Conservation (phyloP, 805 yeast species). For the Metschnikowia drakensbergensis region DNA sequence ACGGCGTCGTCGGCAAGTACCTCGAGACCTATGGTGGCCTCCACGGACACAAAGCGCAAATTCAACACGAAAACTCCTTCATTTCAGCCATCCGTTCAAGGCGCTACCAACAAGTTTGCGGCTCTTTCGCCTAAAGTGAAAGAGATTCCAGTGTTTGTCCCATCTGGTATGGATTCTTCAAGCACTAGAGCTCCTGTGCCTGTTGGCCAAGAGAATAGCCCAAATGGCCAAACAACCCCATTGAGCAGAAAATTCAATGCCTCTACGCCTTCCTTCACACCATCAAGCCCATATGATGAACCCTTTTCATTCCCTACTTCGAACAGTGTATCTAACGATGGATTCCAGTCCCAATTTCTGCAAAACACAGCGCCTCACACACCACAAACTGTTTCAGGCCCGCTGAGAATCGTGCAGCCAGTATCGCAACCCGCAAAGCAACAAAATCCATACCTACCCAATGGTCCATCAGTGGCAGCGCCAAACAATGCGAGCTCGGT, state of each 20-base stretch:
- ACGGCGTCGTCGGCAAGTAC: constrained; percentile 21
- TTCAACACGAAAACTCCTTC: constrained; percentile 42
- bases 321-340: constrained; percentile 6
- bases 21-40: neutral
- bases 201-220: constrained; percentile 10
- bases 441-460: constrained; percentile 24
- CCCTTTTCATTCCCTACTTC: constrained; percentile 6
- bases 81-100: constrained; percentile 38
- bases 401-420: constrained; percentile 13
- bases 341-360: constrained; percentile 7
- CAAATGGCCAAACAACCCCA: constrained; percentile 6
- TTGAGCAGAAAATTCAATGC: constrained; percentile 30
- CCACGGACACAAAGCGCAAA: constrained; percentile 21
- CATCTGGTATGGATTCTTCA: constrained; percentile 27
- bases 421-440: constrained; percentile 13
- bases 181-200: constrained; percentile 6
- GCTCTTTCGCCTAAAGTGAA: constrained; percentile 47
- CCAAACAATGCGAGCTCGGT: constrained; percentile 10
- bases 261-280: constrained; percentile 40
- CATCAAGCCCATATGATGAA: constrained; percentile 19
- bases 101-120: constrained; percentile 36
- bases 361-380: constrained; percentile 15
- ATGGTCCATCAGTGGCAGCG: constrained; percentile 6
- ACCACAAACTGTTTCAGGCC: constrained; percentile 3
- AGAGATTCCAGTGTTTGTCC: constrained; percentile 48